Base-by-base conservation (phyloP, 1,139 yeast species). In the Protomyces lactucae-debilis region DNA sequence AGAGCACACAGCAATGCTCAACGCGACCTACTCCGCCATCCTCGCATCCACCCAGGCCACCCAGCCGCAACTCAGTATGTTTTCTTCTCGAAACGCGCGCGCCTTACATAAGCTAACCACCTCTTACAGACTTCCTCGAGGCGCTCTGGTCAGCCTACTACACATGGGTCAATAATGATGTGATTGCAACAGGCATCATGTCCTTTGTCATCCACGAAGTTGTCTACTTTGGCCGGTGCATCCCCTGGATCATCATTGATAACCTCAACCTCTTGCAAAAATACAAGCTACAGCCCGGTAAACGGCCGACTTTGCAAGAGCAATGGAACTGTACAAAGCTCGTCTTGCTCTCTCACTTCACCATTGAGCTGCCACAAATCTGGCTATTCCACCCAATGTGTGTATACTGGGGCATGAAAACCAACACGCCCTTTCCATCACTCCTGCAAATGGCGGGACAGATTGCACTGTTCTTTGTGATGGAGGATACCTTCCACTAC, bases 401-500 rank as follows among this genome's bases (percentile, higher is more conserved):
- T 77, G 82, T 85, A 67, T 79, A 79, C 70, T 81, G 90, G 71
- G 93, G 93, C 67, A 87, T 92, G 70, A 77, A 85, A 14, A 83
- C 85, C 71, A 81, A 82, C 56, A 96, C 91, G 8, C 97, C 97
- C 21, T 91, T 92, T 80, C 97, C 97, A 51, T 71, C 81, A 12
- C 73, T 79, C 74, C 77, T 76, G 64, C 81, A 82, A 39, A 84
- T 88, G 79, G 75, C 78, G 36, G 71, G 78, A 57, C 98, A 92
- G 75, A 81, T 91, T 65, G 79, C 82, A 3, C 71, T 87, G 4
- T 90, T 92, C 77, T 92, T 92, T 76, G 80, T 89, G 55, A 77
- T 88, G 70, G 98, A 92, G 77, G 98, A 92, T 74, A 81, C 90
- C 67, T 92, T 97, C 97, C 98, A 92, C 76, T 92, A 92, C 79